Base-by-base conservation (phyloP, 2,329 filamentous ascomycete species). In the Fonsecaea multimorphosa region DNA sequence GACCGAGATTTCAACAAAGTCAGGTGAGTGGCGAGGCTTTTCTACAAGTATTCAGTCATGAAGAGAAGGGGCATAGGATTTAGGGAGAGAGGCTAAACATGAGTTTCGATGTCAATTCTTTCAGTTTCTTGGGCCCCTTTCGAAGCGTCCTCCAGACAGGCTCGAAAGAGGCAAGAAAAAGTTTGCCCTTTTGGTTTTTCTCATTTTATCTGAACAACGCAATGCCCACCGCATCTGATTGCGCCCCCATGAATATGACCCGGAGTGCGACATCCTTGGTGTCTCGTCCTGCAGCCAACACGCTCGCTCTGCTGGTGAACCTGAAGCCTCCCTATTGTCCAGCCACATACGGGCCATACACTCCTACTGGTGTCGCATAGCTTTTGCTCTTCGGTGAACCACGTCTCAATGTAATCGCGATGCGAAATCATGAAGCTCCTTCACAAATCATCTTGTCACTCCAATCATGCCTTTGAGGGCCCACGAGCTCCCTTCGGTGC, bases 401-500 rank as follows among this genome's bases (percentile, higher is more conserved):
- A 49, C 19, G 22, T 49, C 3, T 49, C 19, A 49, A 49, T 49
- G 44, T 12, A n/a, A 49, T 49, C 24, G 24, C 44, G 24, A 49
- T 24, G 44, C 19, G 44, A 49, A 49, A 49, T 49, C 44, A 24
- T 49, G 44, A 49, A 12, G 44, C 19, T 22, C 44, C 14, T 29
- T 27, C 58, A 60, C 44, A 51, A n/a, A 38, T 49, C 22, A 27
- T 52, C 24, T 16, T n/a, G 38, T 63, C 31, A 22, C 49, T 31
- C n/a, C 46, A 75, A 36, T 74, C 81, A 82, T 71, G 77, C 75
- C 72, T 74, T 80, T 71, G 79, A 74, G 75, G 87, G 84, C 77
- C 91, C 91, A 75, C 89, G 89, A 75, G 93, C 85, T 78, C 89
- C 90, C 86, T 96, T 93, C 80, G 93, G 93, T 76, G 61, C 83